Evolutionary conservation across 306 rosid genomes (phyloP), one percentile per base, ranked within the genome.

Genomic region (Prunus persica): DNA sequence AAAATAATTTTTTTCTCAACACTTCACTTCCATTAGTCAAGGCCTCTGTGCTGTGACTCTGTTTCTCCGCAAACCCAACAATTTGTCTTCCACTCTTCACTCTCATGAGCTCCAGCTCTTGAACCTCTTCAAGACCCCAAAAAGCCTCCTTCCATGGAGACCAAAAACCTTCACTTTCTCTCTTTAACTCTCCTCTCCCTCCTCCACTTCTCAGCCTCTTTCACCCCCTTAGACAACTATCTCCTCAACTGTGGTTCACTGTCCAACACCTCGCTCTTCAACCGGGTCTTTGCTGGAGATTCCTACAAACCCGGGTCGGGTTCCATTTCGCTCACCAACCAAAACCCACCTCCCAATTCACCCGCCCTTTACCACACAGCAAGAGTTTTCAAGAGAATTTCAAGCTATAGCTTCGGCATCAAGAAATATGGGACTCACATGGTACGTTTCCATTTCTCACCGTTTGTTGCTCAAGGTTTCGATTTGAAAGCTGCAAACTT

Each of bases 381-480:
- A 5, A 89, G 97, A 86, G 91, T 93, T 79, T 96, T 96, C 90
- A 82, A 79, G 19, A 57, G 47, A 63, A 52, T 65, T 27, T 91
- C 87, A 56, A 79, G 78, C 72, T 96, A 92, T 88, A 81, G 41
- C 58, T 96, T 91, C 88, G 76, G 45, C 82, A 79, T 87, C 85
- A 91, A 82, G 83, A 81, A 76, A 85, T 88, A 84, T 45, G 99
- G 97, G 78, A 84, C 79, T 25, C 92, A 93, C 78, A 82, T 96
- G 46, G 84, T 92, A 75, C 98, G 99, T 85, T 87, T 93, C 73
- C 99, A 96, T 30, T 93, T 92, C 80, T 92, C 82, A 3, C 90
- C 98, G n/a, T 92, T 96, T 79, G 80, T 79, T 49, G 83, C 89
- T 77, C 88, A 57, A 62, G 81, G 30, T 54, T 89, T 88, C 80